These are phyloP conservation scores for Neurospora sp. DNA, from an alignment of 495 filamentous ascomycete species.

Conservation along the genomic window DNA sequence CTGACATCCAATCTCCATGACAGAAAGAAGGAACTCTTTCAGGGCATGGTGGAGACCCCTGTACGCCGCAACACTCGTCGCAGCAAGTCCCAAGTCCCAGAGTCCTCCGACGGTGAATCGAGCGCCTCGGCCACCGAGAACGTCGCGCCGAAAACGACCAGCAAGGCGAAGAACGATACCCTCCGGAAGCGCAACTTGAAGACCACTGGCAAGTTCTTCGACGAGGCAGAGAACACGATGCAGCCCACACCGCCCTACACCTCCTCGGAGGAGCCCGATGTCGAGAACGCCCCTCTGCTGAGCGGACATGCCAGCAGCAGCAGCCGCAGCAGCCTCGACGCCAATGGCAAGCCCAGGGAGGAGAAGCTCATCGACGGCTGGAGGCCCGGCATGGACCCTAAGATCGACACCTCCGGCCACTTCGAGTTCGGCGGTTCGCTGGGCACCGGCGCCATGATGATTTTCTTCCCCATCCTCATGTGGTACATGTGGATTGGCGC, in stretches of 20 bases:
- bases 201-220: slow-evolving; percentile 30
- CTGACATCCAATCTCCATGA: background rate
- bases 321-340: slow-evolving; percentile 12
- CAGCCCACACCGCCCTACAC: slow-evolving; percentile 14
- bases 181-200: slow-evolving; percentile 21
- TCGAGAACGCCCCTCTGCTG: slow-evolving; percentile 12
- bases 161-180: background rate
- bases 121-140: slow-evolving; percentile 21
- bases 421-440: slow-evolving; percentile 83
- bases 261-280: slow-evolving; percentile 19
- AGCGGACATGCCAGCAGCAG: slow-evolving; percentile 15
- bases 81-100: slow-evolving; percentile 31
- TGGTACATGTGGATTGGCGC: slow-evolving; percentile 99
- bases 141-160: slow-evolving; percentile 10
- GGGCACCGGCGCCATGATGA: slow-evolving; percentile 75
- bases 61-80: slow-evolving; percentile 24
- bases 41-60: slow-evolving; percentile 43
- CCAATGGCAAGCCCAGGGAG: slow-evolving; percentile 17
- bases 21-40: slow-evolving; percentile 42
- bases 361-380: slow-evolving; percentile 53
- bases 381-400: slow-evolving; percentile 60
- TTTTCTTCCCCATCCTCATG: slow-evolving; percentile 87
- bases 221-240: slow-evolving; percentile 22
- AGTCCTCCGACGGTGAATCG: slow-evolving; percentile 35
- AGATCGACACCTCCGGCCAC: slow-evolving; percentile 66